A percentile compares a stretch with the other conserved stretches of the same genome.
phyloP scores from a whole-genome alignment of 805 yeast species.

The Lipomyces kockii region DNA sequence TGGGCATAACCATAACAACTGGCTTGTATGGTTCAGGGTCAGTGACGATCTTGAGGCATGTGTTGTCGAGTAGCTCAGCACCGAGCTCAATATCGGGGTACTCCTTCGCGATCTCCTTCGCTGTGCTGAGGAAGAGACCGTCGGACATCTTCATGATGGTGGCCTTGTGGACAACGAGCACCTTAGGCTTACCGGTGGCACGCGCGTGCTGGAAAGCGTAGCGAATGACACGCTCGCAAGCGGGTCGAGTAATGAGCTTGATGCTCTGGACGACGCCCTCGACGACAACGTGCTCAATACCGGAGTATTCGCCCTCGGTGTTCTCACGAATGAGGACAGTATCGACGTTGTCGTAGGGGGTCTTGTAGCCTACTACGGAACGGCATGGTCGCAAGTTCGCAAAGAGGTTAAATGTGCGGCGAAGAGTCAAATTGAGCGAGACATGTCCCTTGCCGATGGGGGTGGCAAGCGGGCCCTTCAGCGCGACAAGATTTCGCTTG shows the following conservation, averaged over 20 bases:
- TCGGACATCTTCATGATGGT: slow-evolving; percentile 98
- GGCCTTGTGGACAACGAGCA: slow-evolving; percentile 96
- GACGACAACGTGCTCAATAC: slow-evolving; percentile 96
- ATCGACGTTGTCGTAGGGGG: slow-evolving; percentile 88
- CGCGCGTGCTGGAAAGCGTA: slow-evolving; percentile 97
- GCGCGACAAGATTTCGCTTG: slow-evolving; percentile 89
- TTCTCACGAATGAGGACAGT: slow-evolving; percentile 97
- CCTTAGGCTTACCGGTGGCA: slow-evolving; percentile 82
- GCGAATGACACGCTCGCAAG: slow-evolving; percentile 94
- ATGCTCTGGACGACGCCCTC: slow-evolving; percentile 99
- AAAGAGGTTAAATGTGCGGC: slow-evolving; percentile 93
- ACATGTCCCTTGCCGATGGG: slow-evolving; percentile 98
- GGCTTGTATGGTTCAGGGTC: slow-evolving; percentile 85
- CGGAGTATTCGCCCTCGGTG: slow-evolving; percentile 99
- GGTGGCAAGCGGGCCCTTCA: slow-evolving; percentile 98
- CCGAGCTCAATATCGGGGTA: slow-evolving; percentile 87
- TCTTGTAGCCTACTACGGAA: slow-evolving; percentile 89
- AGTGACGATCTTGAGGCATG: slow-evolving; percentile 85
- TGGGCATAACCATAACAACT: slow-evolving; percentile 97
- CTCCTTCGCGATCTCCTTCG: slow-evolving; percentile 85
- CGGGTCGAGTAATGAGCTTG: slow-evolving; percentile 94
- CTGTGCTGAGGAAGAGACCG: slow-evolving; percentile 92
- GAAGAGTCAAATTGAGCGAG: slow-evolving; percentile 93
- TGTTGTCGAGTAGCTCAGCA: slow-evolving; percentile 92
- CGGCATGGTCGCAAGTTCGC: slow-evolving; percentile 98